Conservation (phyloP, 768 basidiomycete species). For the Lentinula sp. region DNA sequence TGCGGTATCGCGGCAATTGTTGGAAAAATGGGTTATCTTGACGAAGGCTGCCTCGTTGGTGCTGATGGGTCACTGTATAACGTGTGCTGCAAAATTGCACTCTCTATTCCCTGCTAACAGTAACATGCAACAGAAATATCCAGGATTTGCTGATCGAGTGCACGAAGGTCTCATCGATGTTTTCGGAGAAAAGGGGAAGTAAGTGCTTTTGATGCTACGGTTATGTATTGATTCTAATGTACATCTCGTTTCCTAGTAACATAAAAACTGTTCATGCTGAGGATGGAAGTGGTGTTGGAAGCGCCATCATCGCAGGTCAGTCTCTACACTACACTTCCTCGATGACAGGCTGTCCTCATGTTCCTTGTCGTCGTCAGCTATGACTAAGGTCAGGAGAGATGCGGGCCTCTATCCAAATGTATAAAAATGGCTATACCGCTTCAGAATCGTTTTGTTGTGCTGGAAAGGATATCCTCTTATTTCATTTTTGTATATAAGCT, state of each 20-base stretch:
- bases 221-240: neutral
- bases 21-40: slow-evolving; percentile 89
- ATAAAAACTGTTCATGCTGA: slow-evolving; percentile 82
- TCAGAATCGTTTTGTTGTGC: slow-evolving; percentile 17
- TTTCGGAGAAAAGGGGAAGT: slow-evolving; percentile 95
- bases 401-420: slow-evolving; percentile 39
- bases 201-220: slow-evolving; percentile 21
- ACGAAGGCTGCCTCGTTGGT: slow-evolving; percentile 84
- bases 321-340: slow-evolving; percentile 1
- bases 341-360: neutral
- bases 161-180: slow-evolving; percentile 92
- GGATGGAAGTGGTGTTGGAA: slow-evolving; percentile 92
- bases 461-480: neutral
- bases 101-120: neutral
- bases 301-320: slow-evolving; percentile 88
- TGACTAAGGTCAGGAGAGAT: slow-evolving; percentile 66
- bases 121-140: slow-evolving; percentile 76
- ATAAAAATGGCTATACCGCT: slow-evolving; percentile 11
- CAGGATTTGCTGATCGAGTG: slow-evolving; percentile 87
- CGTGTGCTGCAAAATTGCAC: slow-evolving; percentile 36
- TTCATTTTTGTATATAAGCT: neutral
- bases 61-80: slow-evolving; percentile 96
- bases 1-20: slow-evolving; percentile 98
- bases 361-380: slow-evolving; percentile 35
- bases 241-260: slow-evolving; percentile 32